These are phyloP conservation scores for Talaromyces sp. DNA, from an alignment of 2,329 filamentous ascomycete species.

Conservation along the genomic window DNA sequence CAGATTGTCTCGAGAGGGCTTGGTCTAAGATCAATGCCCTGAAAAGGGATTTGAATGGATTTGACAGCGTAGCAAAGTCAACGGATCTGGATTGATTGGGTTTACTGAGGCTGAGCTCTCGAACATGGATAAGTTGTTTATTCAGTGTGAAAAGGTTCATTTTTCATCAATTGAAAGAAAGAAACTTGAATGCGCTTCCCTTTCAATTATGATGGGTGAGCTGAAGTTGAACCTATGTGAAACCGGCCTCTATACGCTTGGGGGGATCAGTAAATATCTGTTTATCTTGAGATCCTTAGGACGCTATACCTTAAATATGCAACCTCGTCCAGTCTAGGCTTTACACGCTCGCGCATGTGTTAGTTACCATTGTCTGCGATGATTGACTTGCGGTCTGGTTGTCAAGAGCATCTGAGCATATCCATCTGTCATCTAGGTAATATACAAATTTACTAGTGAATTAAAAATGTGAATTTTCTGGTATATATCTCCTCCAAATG, in stretches of 20 bases:
- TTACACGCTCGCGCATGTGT: slow-evolving; percentile 62
- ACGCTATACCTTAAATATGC: too few species aligned
- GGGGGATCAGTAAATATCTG: too few species aligned
- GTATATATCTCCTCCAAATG: neutral
- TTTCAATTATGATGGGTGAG: neutral
- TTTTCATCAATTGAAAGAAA: neutral
- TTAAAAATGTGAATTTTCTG: too few species aligned
- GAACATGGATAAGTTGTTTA: neutral
- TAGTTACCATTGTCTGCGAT: slow-evolving; percentile 56
- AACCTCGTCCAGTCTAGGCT: slow-evolving; percentile 62
- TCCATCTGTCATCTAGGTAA: slow-evolving; percentile 50
- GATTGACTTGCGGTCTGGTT: slow-evolving; percentile 60
- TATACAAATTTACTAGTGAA: too few species aligned
- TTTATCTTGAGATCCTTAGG: too few species aligned
- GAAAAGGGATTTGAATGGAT: too few species aligned
- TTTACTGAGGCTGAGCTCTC: too few species aligned
- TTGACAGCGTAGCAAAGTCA: too few species aligned
- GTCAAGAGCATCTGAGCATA: slow-evolving; percentile 66
- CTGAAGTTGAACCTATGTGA: neutral
- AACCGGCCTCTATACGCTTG: neutral
- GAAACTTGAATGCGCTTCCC: neutral
- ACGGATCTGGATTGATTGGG: too few species aligned
- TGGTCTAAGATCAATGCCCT: too few species aligned
- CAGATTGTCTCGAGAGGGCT: neutral
- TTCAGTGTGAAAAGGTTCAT: neutral